phyloP scores from a whole-genome alignment of 805 yeast species.

The Pichia heedii region DNA sequence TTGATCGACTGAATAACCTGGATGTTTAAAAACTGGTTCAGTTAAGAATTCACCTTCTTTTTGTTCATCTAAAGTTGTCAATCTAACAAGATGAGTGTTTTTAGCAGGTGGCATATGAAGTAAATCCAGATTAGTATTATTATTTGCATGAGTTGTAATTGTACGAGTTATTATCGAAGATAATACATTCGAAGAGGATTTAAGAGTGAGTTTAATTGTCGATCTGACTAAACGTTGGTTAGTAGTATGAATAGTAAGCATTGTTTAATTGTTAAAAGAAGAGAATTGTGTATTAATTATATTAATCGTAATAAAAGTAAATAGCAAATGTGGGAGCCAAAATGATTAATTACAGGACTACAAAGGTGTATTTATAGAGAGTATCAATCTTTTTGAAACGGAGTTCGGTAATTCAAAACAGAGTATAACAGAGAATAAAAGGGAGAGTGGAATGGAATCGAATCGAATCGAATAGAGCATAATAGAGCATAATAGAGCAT shows the following conservation, averaged over 20 bases:
- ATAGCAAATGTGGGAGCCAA: no score
- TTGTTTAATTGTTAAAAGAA: not conserved
- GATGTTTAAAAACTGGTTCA: conserved; percentile 35
- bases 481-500: no score
- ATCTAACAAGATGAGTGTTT: conserved; percentile 11
- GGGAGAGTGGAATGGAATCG: no score
- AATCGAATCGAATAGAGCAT: no score
- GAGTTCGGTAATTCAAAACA: no score
- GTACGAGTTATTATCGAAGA: not conserved
- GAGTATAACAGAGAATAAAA: no score
- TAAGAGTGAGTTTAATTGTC: not conserved
- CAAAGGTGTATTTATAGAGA: no score
- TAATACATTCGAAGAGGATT: not conserved
- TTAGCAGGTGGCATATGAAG: conserved; percentile 9
- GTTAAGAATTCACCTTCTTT: conserved; percentile 18
- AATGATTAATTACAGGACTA: no score
- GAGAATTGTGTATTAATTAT: no score
- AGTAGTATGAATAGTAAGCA: not conserved
- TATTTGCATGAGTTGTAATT: not conserved
- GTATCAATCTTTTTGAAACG: no score
- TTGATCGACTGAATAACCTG: conserved; percentile 28
- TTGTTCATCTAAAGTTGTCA: conserved; percentile 8
- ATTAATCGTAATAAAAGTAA: no score
- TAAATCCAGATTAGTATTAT: not conserved
- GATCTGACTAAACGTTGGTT: not conserved